A percentile compares a stretch with the other conserved stretches of the same genome.
phyloP scores from a whole-genome alignment of 805 yeast species.

The Nakazawaea populi region DNA sequence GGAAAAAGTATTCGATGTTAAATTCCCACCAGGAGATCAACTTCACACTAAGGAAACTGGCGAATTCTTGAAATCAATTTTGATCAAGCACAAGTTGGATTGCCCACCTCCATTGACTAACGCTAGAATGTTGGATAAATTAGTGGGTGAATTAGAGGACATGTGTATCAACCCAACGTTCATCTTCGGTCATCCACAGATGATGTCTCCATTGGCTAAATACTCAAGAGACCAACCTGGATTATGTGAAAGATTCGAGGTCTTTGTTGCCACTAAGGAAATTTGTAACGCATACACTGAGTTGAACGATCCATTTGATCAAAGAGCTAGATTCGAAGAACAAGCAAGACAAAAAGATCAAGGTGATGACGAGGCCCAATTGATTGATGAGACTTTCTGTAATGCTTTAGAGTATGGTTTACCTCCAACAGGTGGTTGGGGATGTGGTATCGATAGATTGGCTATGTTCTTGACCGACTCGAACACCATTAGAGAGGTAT shows the following conservation, averaged over 20 bases:
- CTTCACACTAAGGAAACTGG: constrained; percentile 93
- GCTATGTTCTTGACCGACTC: constrained; percentile 98
- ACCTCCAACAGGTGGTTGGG: constrained; percentile 99
- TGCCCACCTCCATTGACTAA: constrained; percentile 89
- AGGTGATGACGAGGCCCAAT: constrained; percentile 98
- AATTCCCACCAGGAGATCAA: constrained; percentile 93
- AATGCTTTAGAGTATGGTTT: constrained; percentile 96
- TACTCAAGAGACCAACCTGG: constrained; percentile 91
- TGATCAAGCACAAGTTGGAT: constrained; percentile 75
- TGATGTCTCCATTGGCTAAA: constrained; percentile 99
- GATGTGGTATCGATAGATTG: constrained; percentile 96
- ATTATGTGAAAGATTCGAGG: constrained; percentile 96
- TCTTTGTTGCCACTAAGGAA: constrained; percentile 97
- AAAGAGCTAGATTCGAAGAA: constrained; percentile 95
- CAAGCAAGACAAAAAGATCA: constrained; percentile 98
- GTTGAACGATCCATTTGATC: constrained; percentile 98
- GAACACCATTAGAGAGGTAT: constrained; percentile 94
- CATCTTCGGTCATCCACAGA: constrained; percentile 97
- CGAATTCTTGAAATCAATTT: constrained; percentile 74
- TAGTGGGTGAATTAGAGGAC: constrained; percentile 96
- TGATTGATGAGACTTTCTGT: constrained; percentile 94
- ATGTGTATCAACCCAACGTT: constrained; percentile 94
- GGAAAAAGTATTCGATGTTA: constrained; percentile 79
- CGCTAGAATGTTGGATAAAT: constrained; percentile 97
- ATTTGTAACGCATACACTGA: constrained; percentile 98